Base-by-base conservation (phyloP, 2,329 filamentous ascomycete species). In the Boeremia lycopersici region DNA sequence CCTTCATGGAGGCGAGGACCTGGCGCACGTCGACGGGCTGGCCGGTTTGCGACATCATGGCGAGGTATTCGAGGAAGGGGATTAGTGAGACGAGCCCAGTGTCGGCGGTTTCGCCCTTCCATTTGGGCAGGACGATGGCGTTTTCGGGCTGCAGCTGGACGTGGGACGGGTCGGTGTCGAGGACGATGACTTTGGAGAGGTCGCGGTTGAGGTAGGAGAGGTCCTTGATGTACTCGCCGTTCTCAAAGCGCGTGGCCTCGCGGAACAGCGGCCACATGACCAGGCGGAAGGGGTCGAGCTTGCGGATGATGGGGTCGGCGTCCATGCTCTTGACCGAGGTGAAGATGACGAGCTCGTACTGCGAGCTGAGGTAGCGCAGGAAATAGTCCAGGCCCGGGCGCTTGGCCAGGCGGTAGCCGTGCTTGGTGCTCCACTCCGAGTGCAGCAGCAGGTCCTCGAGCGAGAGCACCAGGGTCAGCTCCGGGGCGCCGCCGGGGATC, bases 201-300 rank as follows among this genome's bases (percentile, higher is more conserved):
- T 96, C 92, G 55, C 95, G 90, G 81, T 99, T 99, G 43, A 99
- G 86, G 78, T 96, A 98, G 2, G 92, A 92, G n/a, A 99, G 86
- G 73, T 99, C 95, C 87, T 99, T 99, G 77, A 99, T 85, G 70
- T 98, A 93, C 77, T 97, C 90, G 61, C 95, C 95, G 61, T 96
- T 89, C 77, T 97, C 89, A 75, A 96, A 99, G 69, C 93, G 90
- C 56, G 95, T 98, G n/a, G 93, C 95, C 77, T 99, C 95, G 50
- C 95, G 86, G 81, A 91, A 98, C 42, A 99, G 81, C 1, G 93
- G 92, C 89, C 92, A 98, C 79, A 93, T 89, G 74, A 98, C 92
- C 74, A 98, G 91, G 68, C 89, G 90, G 82, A 90, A 98, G 31
- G 93, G 95, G 72, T 99, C 95, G 56, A 99, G 82, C 78, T 99